Percentiles rank a stretch among this genome's conserved stretches.
phyloP scores from a whole-genome alignment of 805 yeast genomes.

The Candida orba region DNA sequence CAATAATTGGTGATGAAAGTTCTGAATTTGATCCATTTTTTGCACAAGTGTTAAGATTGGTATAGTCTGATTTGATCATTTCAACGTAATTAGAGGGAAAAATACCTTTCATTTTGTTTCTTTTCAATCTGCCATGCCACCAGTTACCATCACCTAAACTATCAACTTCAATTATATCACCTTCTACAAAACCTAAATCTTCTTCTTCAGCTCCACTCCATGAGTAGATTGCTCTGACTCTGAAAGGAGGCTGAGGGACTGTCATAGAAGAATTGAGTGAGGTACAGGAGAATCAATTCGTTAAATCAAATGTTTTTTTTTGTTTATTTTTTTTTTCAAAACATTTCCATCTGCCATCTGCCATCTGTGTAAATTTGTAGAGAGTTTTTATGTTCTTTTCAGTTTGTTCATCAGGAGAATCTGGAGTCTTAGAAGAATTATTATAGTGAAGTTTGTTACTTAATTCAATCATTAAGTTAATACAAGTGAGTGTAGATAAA shows the following conservation, averaged over 20 bases:
- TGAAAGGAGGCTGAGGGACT: constrained; percentile 51
- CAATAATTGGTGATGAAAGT: too few relatives aligned
- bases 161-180: constrained; percentile 82
- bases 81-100: constrained; percentile 87
- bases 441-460: too few relatives aligned
- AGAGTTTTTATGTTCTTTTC: too few relatives aligned
- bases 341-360: too few relatives aligned
- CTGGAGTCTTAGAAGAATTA: too few relatives aligned
- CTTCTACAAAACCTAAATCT: constrained; percentile 90
- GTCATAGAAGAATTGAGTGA: constrained; percentile 7
- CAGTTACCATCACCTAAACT: constrained; percentile 80
- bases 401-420: too few relatives aligned
- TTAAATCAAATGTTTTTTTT: not conserved
- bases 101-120: constrained; percentile 77
- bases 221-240: constrained; percentile 76
- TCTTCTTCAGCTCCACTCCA: constrained; percentile 92
- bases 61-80: constrained; percentile 33
- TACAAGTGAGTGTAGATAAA: too few relatives aligned
- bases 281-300: too few relatives aligned
- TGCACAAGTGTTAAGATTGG: constrained; percentile 5
- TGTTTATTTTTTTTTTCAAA: too few relatives aligned
- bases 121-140: constrained; percentile 79
- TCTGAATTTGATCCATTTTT: not conserved
- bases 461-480: too few relatives aligned
- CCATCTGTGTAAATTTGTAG: too few relatives aligned